These are phyloP conservation scores for Pichia thaimueangensis DNA, from an alignment of 805 yeast genomes.

Conservation along the genomic window DNA sequence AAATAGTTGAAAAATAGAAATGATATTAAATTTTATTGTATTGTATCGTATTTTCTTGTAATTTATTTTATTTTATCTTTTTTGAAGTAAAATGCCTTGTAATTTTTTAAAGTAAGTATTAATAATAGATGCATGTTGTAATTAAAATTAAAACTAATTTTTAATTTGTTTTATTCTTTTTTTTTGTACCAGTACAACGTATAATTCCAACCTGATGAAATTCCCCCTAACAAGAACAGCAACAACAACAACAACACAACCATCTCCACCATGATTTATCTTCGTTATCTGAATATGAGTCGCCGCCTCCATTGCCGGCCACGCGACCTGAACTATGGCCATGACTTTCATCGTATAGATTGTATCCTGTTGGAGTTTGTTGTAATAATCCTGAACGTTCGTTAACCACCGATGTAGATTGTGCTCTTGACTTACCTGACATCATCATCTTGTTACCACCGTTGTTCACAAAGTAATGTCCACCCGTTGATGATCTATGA, in stretches of 20 bases:
- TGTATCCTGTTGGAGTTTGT: background rate
- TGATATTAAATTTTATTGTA: too few relatives aligned
- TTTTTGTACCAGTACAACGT: background rate
- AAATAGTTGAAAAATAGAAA: background rate
- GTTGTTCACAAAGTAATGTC: background rate
- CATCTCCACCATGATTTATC: constrained; percentile 2
- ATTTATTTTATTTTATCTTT: too few relatives aligned
- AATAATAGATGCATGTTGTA: too few relatives aligned
- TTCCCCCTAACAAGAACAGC: too few relatives aligned
- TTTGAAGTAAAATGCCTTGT: too few relatives aligned
- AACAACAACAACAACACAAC: constrained; percentile 8
- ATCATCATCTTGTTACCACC: constrained; percentile 1
- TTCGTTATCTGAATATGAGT: background rate
- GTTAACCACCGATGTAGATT: constrained; percentile 2
- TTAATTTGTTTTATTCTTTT: background rate
- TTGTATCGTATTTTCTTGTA: too few relatives aligned
- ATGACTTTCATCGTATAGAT: background rate
- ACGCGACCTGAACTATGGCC: background rate
- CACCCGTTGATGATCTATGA: background rate
- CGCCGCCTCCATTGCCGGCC: background rate
- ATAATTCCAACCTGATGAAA: too few relatives aligned
- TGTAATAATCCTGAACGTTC: constrained; percentile 7
- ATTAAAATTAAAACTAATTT: too few relatives aligned
- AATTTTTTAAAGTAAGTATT: too few relatives aligned
- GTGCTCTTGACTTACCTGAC: constrained; percentile 1